Base-by-base conservation (phyloP, 768 basidiomycete species). In the Coprinellus micaceus region DNA sequence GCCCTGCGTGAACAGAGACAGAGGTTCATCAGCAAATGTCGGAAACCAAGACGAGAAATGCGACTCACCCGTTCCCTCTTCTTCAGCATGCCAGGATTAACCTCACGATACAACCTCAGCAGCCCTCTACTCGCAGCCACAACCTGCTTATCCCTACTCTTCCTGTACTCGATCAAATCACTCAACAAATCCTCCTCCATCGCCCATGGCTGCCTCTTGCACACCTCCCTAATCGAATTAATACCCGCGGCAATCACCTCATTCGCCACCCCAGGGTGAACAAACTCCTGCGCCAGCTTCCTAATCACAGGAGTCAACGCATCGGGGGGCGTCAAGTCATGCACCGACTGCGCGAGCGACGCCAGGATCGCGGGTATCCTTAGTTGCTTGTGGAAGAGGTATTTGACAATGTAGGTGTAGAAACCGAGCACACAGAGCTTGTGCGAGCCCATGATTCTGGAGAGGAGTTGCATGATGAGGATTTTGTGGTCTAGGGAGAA, bases 161-260 rank as follows among this genome's bases (percentile, higher is more conserved):
- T 98, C 67, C 87, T 80, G 69, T 99, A 99, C 71, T 94, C 95
- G 51, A 98, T 82, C 60, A 99, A 71, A 72, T 99, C 97, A 2
- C 89, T 86, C 4, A 99, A 76, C 24, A 98, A 71, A 64, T 98
- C 96, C 61, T 93, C 92, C 61, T 96, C 93, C 89, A 99, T 98
- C 53, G 90, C 85, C 92, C 94, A 95, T 3, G 96, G 93, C 67
- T 99, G 97, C 37, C 96, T 72, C 29, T 90, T 72, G 69, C 94
- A 97, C n/a, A 99, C 83, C 69, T 98, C 96, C 28, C 94, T 81
- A 40, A 99, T 93, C 15, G 92, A 83, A 69, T 99, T 99, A 60
- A 99, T 74, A n/a, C 97, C 97, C 0, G 96, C 97, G 1, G 95
- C 86, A 59, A 98, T 89, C 64, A 98, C 94, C 70, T 98, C 94